phyloP scores from a whole-genome alignment of 2,329 filamentous ascomycete species.

The Aspergillus sp. region DNA sequence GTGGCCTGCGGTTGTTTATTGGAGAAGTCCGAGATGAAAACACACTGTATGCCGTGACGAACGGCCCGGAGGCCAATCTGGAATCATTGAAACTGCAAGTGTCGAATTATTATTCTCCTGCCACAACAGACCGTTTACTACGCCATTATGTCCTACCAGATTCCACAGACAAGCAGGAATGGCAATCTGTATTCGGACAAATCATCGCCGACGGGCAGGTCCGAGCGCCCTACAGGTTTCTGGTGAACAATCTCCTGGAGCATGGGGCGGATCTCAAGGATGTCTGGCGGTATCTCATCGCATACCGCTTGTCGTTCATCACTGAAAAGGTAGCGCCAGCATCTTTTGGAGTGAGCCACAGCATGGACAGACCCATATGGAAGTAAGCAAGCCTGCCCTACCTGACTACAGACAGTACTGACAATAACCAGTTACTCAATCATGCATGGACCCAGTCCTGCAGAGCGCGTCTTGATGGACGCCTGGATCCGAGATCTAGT shows the following conservation, averaged over 20 bases:
- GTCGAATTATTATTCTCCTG: constrained; percentile 48
- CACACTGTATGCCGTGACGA: constrained; percentile 47
- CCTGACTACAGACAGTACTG: background rate
- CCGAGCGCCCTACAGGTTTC: constrained; percentile 23
- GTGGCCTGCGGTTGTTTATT: constrained; percentile 42
- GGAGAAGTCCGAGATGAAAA: constrained; percentile 50
- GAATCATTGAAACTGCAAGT: constrained; percentile 42
- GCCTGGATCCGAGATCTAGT: constrained; percentile 42
- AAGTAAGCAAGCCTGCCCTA: constrained; percentile 36
- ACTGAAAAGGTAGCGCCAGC: constrained; percentile 42
- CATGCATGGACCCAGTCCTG: constrained; percentile 39
- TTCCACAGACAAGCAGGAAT: constrained; percentile 35
- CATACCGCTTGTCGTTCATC: constrained; percentile 48
- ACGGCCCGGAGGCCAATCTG: constrained; percentile 34
- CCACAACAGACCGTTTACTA: constrained; percentile 40
- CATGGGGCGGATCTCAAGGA: constrained; percentile 38
- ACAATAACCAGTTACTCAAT: constrained; percentile 37
- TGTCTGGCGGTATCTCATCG: constrained; percentile 48
- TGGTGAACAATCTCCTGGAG: constrained; percentile 19
- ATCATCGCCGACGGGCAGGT: constrained; percentile 35
- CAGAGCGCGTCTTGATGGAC: constrained; percentile 40
- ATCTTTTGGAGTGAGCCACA: constrained; percentile 33
- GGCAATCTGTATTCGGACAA: constrained; percentile 42
- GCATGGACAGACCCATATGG: constrained; percentile 49
- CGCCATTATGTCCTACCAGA: constrained; percentile 39